phyloP scores from a whole-genome alignment of 306 rosid species.

The Citrullus mucosospermus region DNA sequence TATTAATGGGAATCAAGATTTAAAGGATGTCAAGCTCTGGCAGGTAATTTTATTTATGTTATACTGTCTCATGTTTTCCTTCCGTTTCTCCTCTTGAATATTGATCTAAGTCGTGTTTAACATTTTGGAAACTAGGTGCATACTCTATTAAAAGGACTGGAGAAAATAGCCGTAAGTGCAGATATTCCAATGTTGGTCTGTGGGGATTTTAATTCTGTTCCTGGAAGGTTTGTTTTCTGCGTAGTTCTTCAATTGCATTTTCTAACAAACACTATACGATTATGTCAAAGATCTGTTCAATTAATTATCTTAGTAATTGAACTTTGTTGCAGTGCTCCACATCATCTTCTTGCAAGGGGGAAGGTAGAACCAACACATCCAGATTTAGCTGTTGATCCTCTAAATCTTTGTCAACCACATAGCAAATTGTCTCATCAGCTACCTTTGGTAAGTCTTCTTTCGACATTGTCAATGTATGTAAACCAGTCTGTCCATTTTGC shows the following conservation, averaged over 20 bases:
- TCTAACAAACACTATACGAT: background rate
- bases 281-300: background rate
- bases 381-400: constrained; percentile 84
- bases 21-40: constrained; percentile 95
- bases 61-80: background rate
- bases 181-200: constrained; percentile 99
- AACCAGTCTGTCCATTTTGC: background rate
- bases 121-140: constrained; percentile 49
- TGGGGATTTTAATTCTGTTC: constrained; percentile 90
- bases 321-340: constrained; percentile 79
- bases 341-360: constrained; percentile 85
- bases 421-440: constrained; percentile 89
- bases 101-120: constrained; percentile 12
- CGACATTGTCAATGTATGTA: background rate
- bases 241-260: background rate
- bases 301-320: background rate
- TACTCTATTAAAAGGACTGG: constrained; percentile 91
- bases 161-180: constrained; percentile 87
- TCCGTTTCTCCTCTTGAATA: background rate
- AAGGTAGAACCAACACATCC: constrained; percentile 81
- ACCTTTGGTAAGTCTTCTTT: constrained; percentile 53
- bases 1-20: constrained; percentile 67
- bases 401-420: constrained; percentile 77
- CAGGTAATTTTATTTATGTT: constrained; percentile 44
- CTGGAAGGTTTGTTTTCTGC: constrained; percentile 58